Conservation (phyloP, 345 rosid genomes). For the Litchi chinensis region DNA sequence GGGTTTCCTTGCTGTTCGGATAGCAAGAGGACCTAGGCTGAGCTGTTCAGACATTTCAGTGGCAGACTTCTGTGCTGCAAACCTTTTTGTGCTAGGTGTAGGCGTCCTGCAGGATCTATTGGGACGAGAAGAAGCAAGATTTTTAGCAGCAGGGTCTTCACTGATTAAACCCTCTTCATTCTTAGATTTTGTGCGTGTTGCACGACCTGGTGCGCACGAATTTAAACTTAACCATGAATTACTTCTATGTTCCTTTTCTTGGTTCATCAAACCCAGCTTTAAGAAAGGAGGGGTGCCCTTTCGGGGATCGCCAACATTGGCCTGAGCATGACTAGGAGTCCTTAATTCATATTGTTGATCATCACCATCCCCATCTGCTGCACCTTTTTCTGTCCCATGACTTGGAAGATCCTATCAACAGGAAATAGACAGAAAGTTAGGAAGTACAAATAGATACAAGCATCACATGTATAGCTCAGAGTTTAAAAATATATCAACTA, state of each 20-base stretch:
- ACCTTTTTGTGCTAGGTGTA: slow-evolving; percentile 36
- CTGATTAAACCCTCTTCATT: slow-evolving; percentile 29
- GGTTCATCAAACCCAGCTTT: slow-evolving; percentile 33
- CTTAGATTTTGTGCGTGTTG: slow-evolving; percentile 35
- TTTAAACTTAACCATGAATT: slow-evolving; percentile 83
- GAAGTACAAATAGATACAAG: slow-evolving; percentile 6
- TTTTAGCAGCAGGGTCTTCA: slow-evolving; percentile 29
- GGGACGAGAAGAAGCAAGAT: slow-evolving; percentile 33
- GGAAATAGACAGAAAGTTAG: slow-evolving; percentile 23
- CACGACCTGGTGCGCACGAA: slow-evolving; percentile 41
- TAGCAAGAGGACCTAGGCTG: slow-evolving; percentile 52
- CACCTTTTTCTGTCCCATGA: slow-evolving; percentile 29
- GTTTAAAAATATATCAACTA: neutral
- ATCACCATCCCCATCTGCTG: slow-evolving; percentile 34
- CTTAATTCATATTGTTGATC: slow-evolving; percentile 28
- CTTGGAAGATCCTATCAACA: slow-evolving; percentile 45
- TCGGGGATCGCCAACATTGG: slow-evolving; percentile 17
- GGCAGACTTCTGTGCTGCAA: slow-evolving; percentile 35
- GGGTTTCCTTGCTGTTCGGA: slow-evolving; percentile 47
- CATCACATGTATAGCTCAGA: neutral
- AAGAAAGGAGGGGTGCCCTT: slow-evolving; percentile 32
- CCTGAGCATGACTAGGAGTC: slow-evolving; percentile 4
- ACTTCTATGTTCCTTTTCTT: slow-evolving; percentile 47
- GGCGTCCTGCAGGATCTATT: slow-evolving; percentile 49
- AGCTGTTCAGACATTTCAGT: slow-evolving; percentile 42